Conservation (phyloP, 73 alveolate genomes). For the Uronychia setigera region DNA sequence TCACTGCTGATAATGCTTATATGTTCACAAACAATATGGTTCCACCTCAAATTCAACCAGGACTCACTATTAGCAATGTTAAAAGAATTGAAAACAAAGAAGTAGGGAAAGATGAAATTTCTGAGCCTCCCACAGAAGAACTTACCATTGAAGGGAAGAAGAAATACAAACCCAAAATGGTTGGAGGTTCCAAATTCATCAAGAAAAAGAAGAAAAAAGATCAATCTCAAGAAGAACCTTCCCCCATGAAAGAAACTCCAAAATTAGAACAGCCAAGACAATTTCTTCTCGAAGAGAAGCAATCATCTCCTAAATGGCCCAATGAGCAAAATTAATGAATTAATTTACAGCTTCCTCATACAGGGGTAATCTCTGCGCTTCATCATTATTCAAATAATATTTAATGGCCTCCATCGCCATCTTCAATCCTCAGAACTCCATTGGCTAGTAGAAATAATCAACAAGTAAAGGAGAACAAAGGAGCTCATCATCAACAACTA, state of each 20-base stretch:
- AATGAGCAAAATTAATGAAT: neutral
- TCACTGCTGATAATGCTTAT: neutral
- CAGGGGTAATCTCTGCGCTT: no score
- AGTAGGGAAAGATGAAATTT: neutral
- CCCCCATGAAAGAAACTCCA: no score
- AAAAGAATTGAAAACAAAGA: neutral
- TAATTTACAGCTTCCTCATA: no score
- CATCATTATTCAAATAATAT: no score
- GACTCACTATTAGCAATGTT: neutral
- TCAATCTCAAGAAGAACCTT: neutral
- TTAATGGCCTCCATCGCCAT: no score
- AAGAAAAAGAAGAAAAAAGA: neutral
- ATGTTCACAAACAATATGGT: neutral
- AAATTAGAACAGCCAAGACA: neutral
- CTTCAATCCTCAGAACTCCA: no score
- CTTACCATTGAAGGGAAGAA: neutral
- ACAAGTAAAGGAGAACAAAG: no score
- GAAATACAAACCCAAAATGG: neutral
- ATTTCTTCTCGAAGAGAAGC: neutral
- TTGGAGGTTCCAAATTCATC: neutral
- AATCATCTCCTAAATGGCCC: neutral
- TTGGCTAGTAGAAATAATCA: no score
- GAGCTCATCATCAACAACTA: no score
- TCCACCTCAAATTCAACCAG: neutral
- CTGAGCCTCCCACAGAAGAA: neutral